A percentile compares a stretch with the other conserved stretches of the same genome.
phyloP scores from a whole-genome alignment of 208 protist genomes.

The Leptomonas pyrrhocoris region DNA sequence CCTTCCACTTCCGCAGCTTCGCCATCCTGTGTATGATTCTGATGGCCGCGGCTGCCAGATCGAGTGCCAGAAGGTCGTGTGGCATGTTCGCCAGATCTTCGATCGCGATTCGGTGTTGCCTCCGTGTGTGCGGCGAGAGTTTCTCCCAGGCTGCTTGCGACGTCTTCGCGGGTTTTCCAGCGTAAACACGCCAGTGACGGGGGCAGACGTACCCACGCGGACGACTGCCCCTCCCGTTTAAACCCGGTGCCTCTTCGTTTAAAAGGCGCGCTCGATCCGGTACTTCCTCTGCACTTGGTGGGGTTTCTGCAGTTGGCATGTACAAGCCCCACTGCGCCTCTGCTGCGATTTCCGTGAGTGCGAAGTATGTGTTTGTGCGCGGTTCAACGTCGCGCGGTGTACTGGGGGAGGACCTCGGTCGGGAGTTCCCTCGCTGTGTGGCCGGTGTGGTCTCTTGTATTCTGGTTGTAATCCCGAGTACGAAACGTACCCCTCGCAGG shows the following conservation, averaged over 20 bases:
- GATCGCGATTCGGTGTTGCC: background rate
- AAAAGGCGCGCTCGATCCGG: background rate
- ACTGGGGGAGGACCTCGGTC: background rate
- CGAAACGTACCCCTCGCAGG: background rate
- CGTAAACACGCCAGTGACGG: background rate
- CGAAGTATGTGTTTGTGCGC: background rate
- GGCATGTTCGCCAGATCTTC: constrained; percentile 2
- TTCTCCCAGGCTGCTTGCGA: constrained; percentile 5
- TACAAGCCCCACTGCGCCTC: background rate
- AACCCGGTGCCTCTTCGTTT: background rate
- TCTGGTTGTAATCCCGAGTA: background rate
- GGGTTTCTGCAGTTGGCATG: constrained; percentile 2
- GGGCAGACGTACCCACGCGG: constrained; percentile 10
- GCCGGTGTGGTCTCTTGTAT: background rate
- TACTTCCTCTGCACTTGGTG: background rate
- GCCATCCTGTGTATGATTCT: background rate
- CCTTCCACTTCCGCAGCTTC: background rate
- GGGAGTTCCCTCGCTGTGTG: background rate
- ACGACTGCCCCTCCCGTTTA: constrained; percentile 10
- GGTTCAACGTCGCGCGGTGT: background rate
- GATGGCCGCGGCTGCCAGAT: background rate
- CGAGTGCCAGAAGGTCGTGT: background rate
- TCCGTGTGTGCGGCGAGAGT: background rate
- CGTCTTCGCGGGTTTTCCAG: background rate
- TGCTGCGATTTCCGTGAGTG: background rate